Base-by-base conservation (phyloP, 805 yeast species). In the Metschnikowia dekortorum region DNA sequence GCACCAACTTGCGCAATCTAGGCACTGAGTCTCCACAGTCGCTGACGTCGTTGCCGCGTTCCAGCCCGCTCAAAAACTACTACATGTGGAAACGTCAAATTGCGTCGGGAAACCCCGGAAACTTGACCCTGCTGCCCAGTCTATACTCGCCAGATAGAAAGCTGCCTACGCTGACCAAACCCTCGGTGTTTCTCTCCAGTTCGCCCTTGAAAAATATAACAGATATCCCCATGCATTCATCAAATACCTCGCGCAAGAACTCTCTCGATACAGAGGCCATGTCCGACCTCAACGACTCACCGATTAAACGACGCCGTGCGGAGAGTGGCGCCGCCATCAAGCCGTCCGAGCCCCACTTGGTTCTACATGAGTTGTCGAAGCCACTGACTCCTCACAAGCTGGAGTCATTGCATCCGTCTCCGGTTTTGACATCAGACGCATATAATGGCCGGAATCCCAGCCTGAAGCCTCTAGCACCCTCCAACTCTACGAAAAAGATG, bases 81-180 rank as follows among this genome's bases (percentile, higher is more conserved):
- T 60, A 61, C 48, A 55, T 60, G 53, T 62, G 63, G 59, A 62
- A 63, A 44, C 61, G 55, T 38, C 58, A 64, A 54, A 50, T 58
- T 57, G 52, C 61, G 57, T 35, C 64, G 60, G 59, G 64, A 31
- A 47, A 54, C 41, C 51, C 53, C 37, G 49, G 46, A 30, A 55
- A 57, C 33, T 56, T 65, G 40, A 59, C 63, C 29, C 54, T 53
- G 53, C 68, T 71, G 53, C 65, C 70, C 29, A 64, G 62, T 44
- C 58, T 72, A 42, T 72, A 70, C 53, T 69, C 74, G 4, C 77
- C 78, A 2, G 64, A 59, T 49, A 67, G 71, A 1, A 67, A 66
- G 48, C 67, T 71, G 33, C 78, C 78, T 28, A 69, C 74, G 10
- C 75, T 70, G 52, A 67, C 68, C 41, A 65, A 65, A 44, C 61